A percentile compares a stretch with the other conserved stretches of the same genome.
Evolutionary conservation across 306 rosid genomes (phyloP).

Genomic region (Malus sieversii): DNA sequence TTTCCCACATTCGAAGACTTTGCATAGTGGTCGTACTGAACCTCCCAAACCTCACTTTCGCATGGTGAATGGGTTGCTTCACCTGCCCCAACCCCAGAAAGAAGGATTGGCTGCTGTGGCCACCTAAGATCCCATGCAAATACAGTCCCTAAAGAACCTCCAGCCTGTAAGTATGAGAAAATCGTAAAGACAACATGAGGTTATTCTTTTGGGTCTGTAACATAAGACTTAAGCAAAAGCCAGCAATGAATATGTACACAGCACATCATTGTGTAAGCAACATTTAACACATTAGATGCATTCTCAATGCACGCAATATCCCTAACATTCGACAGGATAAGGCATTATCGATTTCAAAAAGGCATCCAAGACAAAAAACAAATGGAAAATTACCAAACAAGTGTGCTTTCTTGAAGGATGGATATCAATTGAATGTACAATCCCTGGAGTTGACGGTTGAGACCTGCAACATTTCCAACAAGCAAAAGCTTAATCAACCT

Average conservation of each 20-base stretch:
- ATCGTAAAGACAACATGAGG: neutral
- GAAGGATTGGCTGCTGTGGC: constrained; percentile 77
- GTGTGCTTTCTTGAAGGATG: constrained; percentile 92
- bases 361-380: neutral
- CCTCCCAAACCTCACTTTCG: constrained; percentile 99
- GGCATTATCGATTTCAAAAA: neutral
- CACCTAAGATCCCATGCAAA: constrained; percentile 97
- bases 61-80: constrained; percentile 41
- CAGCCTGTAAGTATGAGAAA: constrained; percentile 44
- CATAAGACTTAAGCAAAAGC: neutral
- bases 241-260: too few relatives aligned
- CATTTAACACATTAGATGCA: too few relatives aligned
- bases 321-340: too few relatives aligned
- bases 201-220: neutral
- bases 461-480: constrained; percentile 51
- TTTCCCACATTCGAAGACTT: constrained; percentile 42
- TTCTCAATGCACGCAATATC: too few relatives aligned
- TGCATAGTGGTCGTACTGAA: constrained; percentile 62
- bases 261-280: too few relatives aligned
- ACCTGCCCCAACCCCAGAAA: constrained; percentile 60
- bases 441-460: constrained; percentile 51
- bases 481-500: neutral
- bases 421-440: constrained; percentile 82
- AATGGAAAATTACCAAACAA: constrained; percentile 52
- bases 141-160: constrained; percentile 82